Evolutionary conservation across 176 grass and related monocot species (phyloP).

Genomic region (Raddia guianensis): DNA sequence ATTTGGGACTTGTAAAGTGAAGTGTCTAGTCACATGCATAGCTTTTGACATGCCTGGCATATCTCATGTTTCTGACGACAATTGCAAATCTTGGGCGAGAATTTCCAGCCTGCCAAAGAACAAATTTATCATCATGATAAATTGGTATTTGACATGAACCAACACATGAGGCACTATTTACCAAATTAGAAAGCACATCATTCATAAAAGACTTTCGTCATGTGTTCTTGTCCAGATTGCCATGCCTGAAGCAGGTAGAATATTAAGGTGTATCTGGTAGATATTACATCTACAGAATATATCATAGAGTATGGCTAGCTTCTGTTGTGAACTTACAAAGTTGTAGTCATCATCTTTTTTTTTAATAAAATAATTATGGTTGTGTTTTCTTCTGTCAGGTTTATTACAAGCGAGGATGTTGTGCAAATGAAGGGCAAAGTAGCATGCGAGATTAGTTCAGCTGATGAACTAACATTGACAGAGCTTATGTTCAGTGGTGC

Average conservation of each 20-base stretch:
- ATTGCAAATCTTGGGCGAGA: neutral
- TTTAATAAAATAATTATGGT: neutral
- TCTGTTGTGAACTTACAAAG: neutral
- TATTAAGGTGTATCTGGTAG: neutral
- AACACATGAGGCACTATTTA: neutral
- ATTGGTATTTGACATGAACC: neutral
- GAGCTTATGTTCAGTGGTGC: slow-evolving; percentile 91
- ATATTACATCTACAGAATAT: neutral
- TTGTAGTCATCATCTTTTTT: neutral
- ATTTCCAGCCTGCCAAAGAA: neutral
- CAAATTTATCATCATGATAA: neutral
- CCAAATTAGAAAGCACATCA: neutral
- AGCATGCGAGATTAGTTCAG: slow-evolving; percentile 84
- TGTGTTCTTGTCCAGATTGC: neutral
- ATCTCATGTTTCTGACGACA: slow-evolving; percentile 8
- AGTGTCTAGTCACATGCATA: slow-evolving; percentile 1
- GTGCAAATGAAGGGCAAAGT: slow-evolving; percentile 92
- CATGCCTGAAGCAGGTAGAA: neutral
- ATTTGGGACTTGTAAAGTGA: slow-evolving; percentile 2
- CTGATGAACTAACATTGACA: slow-evolving; percentile 82
- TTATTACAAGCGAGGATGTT: slow-evolving; percentile 72
- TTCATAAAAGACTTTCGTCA: neutral
- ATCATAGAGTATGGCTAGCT: neutral
- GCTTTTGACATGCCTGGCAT: neutral
- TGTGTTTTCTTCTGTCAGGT: slow-evolving; percentile 42